phyloP scores from a whole-genome alignment of 2,329 filamentous ascomycete genomes.

The Cladosporium sp. region DNA sequence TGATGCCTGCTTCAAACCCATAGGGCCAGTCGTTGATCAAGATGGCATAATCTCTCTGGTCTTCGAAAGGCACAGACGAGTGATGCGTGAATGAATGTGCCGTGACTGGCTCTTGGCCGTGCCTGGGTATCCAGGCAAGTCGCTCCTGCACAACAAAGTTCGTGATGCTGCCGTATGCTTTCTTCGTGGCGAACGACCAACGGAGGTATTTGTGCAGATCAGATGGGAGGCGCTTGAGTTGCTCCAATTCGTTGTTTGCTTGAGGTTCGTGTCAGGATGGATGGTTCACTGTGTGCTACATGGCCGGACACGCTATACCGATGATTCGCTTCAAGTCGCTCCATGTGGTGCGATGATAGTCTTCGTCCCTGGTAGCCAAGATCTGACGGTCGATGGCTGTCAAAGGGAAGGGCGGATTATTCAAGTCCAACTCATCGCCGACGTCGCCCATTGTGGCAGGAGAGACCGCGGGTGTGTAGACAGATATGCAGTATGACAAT shows the following conservation, averaged over 20 bases:
- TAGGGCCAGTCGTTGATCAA: slow-evolving; percentile 63
- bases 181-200: slow-evolving; percentile 54
- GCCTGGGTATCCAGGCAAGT: slow-evolving; percentile 46
- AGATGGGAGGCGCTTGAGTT: slow-evolving; percentile 56
- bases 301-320: slow-evolving; percentile 32
- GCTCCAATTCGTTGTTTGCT: slow-evolving; percentile 50
- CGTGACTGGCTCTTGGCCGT: not conserved
- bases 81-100: slow-evolving; percentile 38
- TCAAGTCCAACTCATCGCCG: slow-evolving; percentile 27
- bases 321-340: slow-evolving; percentile 50
- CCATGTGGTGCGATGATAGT: slow-evolving; percentile 51
- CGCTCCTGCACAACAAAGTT: slow-evolving; percentile 54
- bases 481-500: not conserved
- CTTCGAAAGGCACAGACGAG: slow-evolving; percentile 50
- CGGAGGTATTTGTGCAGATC: slow-evolving; percentile 57
- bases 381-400: slow-evolving; percentile 48
- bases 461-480: not conserved
- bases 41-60: slow-evolving; percentile 52
- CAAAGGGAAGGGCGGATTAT: slow-evolving; percentile 41
- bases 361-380: slow-evolving; percentile 49
- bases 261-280: not conserved
- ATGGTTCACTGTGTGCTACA: slow-evolving; percentile 6
- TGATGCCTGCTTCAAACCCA: slow-evolving; percentile 51
- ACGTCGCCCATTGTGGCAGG: slow-evolving; percentile 15
- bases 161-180: slow-evolving; percentile 53